Percentiles rank a stretch among this genome's conserved stretches.
Conservation (phyloP, 2,329 filamentous ascomycete species). For the Phaeophleospora eucalypticola region DNA sequence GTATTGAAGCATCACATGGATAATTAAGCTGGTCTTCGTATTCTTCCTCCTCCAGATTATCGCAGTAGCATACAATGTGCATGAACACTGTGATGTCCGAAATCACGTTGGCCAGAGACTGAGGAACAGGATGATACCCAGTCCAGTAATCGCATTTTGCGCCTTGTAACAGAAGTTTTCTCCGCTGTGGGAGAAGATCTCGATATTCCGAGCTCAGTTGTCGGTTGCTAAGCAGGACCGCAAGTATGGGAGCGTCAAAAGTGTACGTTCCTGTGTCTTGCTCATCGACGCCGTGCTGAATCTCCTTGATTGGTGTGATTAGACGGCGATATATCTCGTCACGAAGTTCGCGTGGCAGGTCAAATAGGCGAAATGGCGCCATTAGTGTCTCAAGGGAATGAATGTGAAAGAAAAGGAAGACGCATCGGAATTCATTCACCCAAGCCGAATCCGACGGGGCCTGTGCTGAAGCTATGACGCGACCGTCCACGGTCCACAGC, state of each 20-base stretch:
- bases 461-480: not conserved
- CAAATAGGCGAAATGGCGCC: conserved; percentile 1
- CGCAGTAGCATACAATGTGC: not conserved
- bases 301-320: not conserved
- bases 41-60: not conserved
- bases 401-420: not conserved
- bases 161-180: not conserved
- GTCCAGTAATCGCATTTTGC: not conserved
- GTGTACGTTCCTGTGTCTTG: not conserved
- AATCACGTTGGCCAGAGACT: not conserved
- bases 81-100: not conserved
- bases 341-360: conserved; percentile 1
- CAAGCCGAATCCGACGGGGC: not conserved
- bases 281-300: not conserved
- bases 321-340: conserved; percentile 1
- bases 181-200: not conserved
- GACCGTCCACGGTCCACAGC: not conserved
- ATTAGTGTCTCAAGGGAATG: not conserved
- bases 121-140: not conserved
- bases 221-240: not conserved
- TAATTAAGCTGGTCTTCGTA: not conserved
- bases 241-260: not conserved
- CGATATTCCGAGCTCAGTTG: not conserved
- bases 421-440: not conserved
- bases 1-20: not conserved